Conservation (phyloP, 2,329 filamentous ascomycete genomes). For the Ascochyta rabiei region DNA sequence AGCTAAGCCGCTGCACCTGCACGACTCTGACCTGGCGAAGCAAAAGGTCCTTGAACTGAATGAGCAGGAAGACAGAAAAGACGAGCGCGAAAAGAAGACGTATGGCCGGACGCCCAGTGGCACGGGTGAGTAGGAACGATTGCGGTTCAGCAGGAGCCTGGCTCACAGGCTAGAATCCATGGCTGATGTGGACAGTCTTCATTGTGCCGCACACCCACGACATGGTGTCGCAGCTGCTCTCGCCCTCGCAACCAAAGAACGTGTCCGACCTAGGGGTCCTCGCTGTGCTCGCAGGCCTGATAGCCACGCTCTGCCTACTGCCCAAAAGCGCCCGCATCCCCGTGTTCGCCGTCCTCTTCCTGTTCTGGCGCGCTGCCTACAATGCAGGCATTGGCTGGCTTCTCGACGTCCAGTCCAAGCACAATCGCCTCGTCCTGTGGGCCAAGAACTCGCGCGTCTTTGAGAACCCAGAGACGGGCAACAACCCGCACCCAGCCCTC, state of each 20-base stretch:
- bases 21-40: conserved; percentile 48
- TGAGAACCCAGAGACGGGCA: conserved; percentile 78
- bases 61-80: conserved; percentile 54
- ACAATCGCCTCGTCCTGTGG: conserved; percentile 85
- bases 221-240: conserved; percentile 97
- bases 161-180: conserved; percentile 27
- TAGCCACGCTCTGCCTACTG: conserved; percentile 74
- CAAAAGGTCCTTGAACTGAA: conserved; percentile 58
- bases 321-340: conserved; percentile 73
- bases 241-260: conserved; percentile 94
- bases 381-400: conserved; percentile 93
- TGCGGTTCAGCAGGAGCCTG: too few species aligned
- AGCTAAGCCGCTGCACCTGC: conserved; percentile 36
- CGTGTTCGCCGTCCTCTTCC: conserved; percentile 80
- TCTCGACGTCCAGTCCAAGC: conserved; percentile 86
- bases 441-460: conserved; percentile 86
- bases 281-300: conserved; percentile 75
- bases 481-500: conserved; percentile 85
- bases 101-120: conserved; percentile 91
- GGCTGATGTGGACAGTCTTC: conserved; percentile 69
- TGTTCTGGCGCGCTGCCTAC: conserved; percentile 92
- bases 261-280: conserved; percentile 83
- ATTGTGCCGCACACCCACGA: conserved; percentile 95
- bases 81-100: conserved; percentile 71
- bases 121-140: conserved; percentile 84